Conservation (phyloP, 352 stramenopile species). For the Phytophthora europaea region DNA sequence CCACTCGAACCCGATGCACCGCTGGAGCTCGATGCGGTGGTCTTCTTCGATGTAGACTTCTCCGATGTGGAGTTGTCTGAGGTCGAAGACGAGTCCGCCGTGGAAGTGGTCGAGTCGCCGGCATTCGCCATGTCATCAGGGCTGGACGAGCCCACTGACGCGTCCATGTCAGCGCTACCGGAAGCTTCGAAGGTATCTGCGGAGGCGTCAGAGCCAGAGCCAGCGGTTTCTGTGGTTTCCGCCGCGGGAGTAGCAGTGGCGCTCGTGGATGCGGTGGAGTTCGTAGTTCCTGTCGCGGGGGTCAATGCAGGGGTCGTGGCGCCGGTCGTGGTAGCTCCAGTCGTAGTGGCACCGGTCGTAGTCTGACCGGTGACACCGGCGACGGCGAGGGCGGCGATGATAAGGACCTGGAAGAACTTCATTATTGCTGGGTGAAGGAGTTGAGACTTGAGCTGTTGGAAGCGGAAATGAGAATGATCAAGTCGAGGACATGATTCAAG, state of each 20-base stretch:
- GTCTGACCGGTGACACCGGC: constrained; percentile 28
- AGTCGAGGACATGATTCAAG: not conserved
- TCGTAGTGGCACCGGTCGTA: not conserved
- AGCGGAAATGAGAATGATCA: constrained; percentile 25
- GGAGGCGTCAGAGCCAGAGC: constrained; percentile 9
- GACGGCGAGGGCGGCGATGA: constrained; percentile 39
- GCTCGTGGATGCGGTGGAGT: not conserved
- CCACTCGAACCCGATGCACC: constrained; percentile 31
- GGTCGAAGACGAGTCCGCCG: constrained; percentile 18
- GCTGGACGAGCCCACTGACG: constrained; percentile 18
- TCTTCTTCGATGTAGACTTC: not conserved
- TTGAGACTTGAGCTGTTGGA: constrained; percentile 26
- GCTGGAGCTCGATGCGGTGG: constrained; percentile 11
- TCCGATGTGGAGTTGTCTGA: constrained; percentile 7
- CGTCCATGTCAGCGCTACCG: constrained; percentile 9
- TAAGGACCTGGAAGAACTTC: constrained; percentile 42
- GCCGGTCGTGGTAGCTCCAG: not conserved
- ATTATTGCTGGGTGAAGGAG: constrained; percentile 13
- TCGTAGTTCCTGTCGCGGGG: no score
- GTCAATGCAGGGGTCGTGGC: constrained; percentile 5
- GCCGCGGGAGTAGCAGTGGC: constrained; percentile 1
- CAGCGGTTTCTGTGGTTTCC: not conserved
- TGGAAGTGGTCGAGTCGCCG: constrained; percentile 11
- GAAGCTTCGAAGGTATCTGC: not conserved
- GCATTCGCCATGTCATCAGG: not conserved